Evolutionary conservation across 345 rosid genomes (phyloP).

Genomic region (Leavenworthia alabamica): DNA sequence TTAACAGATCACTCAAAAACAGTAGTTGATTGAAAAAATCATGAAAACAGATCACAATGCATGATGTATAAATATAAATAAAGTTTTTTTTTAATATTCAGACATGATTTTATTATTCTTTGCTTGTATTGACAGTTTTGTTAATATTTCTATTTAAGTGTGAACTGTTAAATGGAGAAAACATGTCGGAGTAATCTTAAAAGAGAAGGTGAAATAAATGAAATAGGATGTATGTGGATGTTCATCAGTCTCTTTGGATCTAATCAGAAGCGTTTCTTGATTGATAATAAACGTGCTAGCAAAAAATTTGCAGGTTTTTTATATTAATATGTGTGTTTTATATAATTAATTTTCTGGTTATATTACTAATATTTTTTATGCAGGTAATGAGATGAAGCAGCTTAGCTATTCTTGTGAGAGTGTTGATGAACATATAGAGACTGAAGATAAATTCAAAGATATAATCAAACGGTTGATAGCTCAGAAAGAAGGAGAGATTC

Average conservation of each 20-base stretch:
- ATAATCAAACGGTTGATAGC: conserved; percentile 55
- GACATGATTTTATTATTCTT: conserved; percentile 25
- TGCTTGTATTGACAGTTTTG: conserved; percentile 29
- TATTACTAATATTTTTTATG: neutral
- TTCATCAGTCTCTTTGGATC: conserved; percentile 30
- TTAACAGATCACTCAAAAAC: conserved; percentile 13
- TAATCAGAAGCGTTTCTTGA: conserved; percentile 24
- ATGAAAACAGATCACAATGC: conserved; percentile 26
- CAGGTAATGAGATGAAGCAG: conserved; percentile 16
- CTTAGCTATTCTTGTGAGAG: conserved; percentile 30
- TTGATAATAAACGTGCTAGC: conserved; percentile 22
- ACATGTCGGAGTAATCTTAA: conserved; percentile 2
- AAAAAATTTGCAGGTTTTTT: conserved; percentile 15
- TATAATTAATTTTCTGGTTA: neutral
- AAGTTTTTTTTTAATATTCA: neutral
- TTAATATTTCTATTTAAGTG: conserved; percentile 11
- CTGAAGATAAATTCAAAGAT: conserved; percentile 59
- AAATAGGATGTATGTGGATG: conserved; percentile 26
- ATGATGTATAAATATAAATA: conserved; percentile 10
- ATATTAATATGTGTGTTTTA: neutral
- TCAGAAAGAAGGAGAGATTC: conserved; percentile 46
- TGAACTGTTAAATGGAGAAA: conserved; percentile 24
- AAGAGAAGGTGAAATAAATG: conserved; percentile 23
- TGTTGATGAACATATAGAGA: conserved; percentile 72
- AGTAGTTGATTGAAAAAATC: too few species aligned